Conservation (phyloP, 2,329 filamentous ascomycete genomes). For the Sarocladium oryzae region DNA sequence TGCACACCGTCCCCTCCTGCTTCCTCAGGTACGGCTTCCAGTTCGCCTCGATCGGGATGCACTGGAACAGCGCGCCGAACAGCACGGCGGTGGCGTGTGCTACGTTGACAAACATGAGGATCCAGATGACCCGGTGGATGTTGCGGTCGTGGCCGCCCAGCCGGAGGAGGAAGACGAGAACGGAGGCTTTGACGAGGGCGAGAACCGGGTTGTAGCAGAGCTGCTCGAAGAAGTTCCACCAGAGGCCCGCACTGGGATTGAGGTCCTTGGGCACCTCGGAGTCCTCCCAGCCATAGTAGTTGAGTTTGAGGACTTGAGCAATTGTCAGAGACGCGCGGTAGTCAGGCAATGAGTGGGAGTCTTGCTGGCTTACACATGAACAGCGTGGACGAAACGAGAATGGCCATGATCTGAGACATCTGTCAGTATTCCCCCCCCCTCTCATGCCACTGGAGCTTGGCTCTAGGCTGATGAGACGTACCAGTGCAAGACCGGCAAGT, state of each 20-base stretch:
- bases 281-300: conserved; percentile 23
- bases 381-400: conserved; percentile 17
- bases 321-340: neutral
- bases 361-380: conserved; percentile 19
- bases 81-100: conserved; percentile 30
- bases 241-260: conserved; percentile 14
- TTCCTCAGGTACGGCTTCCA: conserved; percentile 23
- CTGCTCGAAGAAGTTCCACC: conserved; percentile 32
- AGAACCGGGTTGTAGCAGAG: conserved; percentile 40
- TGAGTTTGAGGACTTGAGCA: conserved; percentile 20
- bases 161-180: conserved; percentile 38
- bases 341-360: neutral
- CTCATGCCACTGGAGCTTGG: neutral
- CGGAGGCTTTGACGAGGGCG: conserved; percentile 37
- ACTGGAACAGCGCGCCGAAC: conserved; percentile 33
- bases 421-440: neutral
- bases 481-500: conserved; percentile 20
- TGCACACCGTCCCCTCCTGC: conserved; percentile 20
- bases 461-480: conserved; percentile 11
- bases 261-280: conserved; percentile 14
- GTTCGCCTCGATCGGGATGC: conserved; percentile 26
- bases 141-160: conserved; percentile 29
- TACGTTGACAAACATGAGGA: conserved; percentile 27
- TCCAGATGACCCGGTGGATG: conserved; percentile 19
- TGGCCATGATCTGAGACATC: conserved; percentile 11